phyloP scores from a whole-genome alignment of 2,329 filamentous ascomycete species.

The Ciborinia camelliae region DNA sequence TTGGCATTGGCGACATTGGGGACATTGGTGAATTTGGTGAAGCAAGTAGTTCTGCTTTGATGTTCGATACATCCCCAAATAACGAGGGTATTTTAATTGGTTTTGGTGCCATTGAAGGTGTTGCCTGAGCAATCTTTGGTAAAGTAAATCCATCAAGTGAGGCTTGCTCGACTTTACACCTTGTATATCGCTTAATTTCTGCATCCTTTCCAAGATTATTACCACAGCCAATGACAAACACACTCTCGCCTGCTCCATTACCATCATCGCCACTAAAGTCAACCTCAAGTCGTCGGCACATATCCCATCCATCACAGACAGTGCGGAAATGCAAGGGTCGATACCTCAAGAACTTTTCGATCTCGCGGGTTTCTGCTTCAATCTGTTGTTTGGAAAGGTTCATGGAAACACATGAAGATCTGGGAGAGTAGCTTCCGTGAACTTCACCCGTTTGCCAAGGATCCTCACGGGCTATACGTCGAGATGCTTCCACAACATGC shows the following conservation, averaged over 20 bases:
- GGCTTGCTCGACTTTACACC: slow-evolving; percentile 43
- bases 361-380: slow-evolving; percentile 72
- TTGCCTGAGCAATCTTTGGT: slow-evolving; percentile 34
- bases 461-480: slow-evolving; percentile 68
- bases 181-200: slow-evolving; percentile 55
- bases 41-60: slow-evolving; percentile 26
- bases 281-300: slow-evolving; percentile 79
- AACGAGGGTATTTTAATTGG: slow-evolving; percentile 33
- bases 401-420: slow-evolving; percentile 72
- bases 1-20: slow-evolving; percentile 26
- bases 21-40: slow-evolving; percentile 32
- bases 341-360: slow-evolving; percentile 70
- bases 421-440: slow-evolving; percentile 75
- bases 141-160: slow-evolving; percentile 35
- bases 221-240: slow-evolving; percentile 73
- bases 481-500: slow-evolving; percentile 75
- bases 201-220: slow-evolving; percentile 37
- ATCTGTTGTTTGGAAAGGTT: slow-evolving; percentile 68
- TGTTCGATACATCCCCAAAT: slow-evolving; percentile 35
- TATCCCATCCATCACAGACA: slow-evolving; percentile 83
- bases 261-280: slow-evolving; percentile 84
- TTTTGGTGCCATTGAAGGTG: slow-evolving; percentile 16
- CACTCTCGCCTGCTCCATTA: slow-evolving; percentile 69
- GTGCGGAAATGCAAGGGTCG: slow-evolving; percentile 76
- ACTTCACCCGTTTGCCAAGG: slow-evolving; percentile 66